Conservation (phyloP, 2,329 filamentous ascomycete species). For the Arthrobotrys pseudoclavata region DNA sequence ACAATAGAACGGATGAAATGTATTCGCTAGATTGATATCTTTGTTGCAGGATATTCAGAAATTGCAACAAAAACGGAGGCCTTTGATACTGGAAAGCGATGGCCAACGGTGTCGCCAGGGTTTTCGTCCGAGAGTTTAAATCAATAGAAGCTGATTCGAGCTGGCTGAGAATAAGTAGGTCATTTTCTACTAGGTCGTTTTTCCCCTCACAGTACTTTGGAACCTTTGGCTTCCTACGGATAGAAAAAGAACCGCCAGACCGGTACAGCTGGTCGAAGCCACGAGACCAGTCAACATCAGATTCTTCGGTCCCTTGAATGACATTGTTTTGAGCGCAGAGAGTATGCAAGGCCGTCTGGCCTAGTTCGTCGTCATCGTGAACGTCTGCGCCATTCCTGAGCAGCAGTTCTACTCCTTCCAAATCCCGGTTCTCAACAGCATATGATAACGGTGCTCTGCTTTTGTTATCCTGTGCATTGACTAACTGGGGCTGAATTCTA, state of each 20-base stretch:
- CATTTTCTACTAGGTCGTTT: background rate
- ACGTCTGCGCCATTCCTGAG: slow-evolving; percentile 10
- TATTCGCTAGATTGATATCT: background rate
- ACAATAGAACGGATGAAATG: background rate
- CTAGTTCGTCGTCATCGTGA: slow-evolving; percentile 24
- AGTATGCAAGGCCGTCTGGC: slow-evolving; percentile 4
- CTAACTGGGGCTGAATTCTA: background rate
- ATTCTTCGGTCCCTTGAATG: too few relatives aligned
- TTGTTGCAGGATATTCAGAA: background rate
- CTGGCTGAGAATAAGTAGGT: background rate
- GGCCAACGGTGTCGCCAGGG: background rate
- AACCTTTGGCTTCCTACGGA: too few relatives aligned
- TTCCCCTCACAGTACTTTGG: too few relatives aligned
- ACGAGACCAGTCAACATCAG: too few relatives aligned
- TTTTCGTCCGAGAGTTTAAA: background rate
- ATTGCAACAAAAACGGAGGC: background rate
- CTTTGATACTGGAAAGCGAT: background rate
- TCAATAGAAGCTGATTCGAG: background rate
- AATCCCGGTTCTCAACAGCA: background rate
- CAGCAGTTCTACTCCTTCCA: background rate
- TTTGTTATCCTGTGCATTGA: slow-evolving; percentile 20
- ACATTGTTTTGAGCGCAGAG: background rate
- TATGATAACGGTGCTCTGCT: slow-evolving; percentile 17
- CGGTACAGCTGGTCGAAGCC: too few relatives aligned
- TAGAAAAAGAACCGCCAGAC: too few relatives aligned